Conservation (phyloP, 192 early-diverging fungal genomes). For the Coemansia sp. region DNA sequence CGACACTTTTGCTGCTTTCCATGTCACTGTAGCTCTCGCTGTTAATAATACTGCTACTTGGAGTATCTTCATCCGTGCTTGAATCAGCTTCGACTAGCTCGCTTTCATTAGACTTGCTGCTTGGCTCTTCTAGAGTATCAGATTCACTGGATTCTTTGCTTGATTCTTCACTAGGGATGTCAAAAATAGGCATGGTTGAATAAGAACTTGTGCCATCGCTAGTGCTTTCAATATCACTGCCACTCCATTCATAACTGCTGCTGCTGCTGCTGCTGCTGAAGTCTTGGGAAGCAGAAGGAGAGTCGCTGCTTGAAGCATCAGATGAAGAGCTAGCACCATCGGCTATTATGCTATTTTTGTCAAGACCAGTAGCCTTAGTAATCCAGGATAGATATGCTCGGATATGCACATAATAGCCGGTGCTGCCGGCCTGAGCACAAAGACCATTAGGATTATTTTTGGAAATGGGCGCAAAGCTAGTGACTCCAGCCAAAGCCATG, state of each 20-base stretch:
- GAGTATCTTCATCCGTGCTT: background rate
- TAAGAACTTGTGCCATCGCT: too few relatives aligned
- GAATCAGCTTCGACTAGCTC: slow-evolving; percentile 1
- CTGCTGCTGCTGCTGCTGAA: background rate
- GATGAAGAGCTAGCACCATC: too few relatives aligned
- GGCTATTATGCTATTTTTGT: background rate
- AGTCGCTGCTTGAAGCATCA: too few relatives aligned
- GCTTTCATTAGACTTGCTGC: background rate
- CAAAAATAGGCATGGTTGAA: too few relatives aligned
- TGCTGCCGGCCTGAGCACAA: slow-evolving; percentile 31
- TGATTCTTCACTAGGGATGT: too few relatives aligned
- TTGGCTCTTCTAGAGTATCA: too few relatives aligned
- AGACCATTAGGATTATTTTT: slow-evolving; percentile 21
- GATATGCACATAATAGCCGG: slow-evolving; percentile 32
- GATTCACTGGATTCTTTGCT: background rate
- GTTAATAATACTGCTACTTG: background rate
- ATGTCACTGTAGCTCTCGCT: background rate
- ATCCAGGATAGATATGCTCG: slow-evolving; percentile 38
- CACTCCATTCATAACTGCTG: too few relatives aligned
- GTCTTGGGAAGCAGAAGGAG: too few relatives aligned
- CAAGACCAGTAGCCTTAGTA: background rate
- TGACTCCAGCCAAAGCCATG: slow-evolving; percentile 24
- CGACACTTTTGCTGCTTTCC: background rate
- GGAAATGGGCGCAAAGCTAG: slow-evolving; percentile 30
- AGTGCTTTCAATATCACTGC: too few relatives aligned